phyloP scores from a whole-genome alignment of 805 yeast genomes.

The Spathaspora girioi region DNA sequence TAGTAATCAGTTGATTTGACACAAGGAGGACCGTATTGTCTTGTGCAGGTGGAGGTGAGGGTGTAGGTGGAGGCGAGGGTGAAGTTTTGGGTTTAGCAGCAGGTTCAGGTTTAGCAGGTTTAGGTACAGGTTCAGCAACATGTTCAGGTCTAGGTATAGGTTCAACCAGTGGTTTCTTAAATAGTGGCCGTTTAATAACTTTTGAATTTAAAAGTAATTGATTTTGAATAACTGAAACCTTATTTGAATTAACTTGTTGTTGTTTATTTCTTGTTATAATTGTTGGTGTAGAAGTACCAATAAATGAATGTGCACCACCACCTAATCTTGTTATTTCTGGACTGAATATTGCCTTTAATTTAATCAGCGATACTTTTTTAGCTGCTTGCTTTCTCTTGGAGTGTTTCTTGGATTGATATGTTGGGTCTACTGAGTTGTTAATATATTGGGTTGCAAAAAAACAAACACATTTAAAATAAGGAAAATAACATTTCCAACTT shows the following conservation, averaged over 20 bases:
- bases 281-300: not conserved
- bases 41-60: no score
- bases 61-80: no score
- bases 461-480: no score
- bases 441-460: not conserved
- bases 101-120: no score
- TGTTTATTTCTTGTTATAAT: not conserved
- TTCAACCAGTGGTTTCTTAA: not conserved
- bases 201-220: not conserved
- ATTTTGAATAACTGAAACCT: not conserved
- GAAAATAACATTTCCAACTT: not conserved
- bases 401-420: not conserved
- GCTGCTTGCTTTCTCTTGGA: not conserved
- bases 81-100: no score
- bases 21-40: no score
- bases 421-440: not conserved
- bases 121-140: no score
- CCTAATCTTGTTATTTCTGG: not conserved
- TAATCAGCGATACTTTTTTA: not conserved
- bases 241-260: not conserved
- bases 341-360: not conserved
- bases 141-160: no score
- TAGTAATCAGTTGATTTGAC: no score
- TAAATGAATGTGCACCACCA: not conserved
- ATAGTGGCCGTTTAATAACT: not conserved